phyloP scores from a whole-genome alignment of 306 rosid genomes.

The Acmispon strigosus region DNA sequence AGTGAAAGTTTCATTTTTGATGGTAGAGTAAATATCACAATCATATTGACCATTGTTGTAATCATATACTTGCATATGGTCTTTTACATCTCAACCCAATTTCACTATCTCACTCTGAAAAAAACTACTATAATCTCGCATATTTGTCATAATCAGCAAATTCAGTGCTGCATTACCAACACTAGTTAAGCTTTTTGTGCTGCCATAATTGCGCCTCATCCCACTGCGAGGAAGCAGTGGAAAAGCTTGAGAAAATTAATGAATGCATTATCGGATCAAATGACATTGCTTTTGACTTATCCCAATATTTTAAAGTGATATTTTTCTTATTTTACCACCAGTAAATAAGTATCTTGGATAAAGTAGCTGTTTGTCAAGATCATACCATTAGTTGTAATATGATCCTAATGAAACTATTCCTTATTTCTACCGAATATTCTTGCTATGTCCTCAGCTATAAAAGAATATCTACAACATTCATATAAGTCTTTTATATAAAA shows the following conservation, averaged over 20 bases:
- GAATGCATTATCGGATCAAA: slow-evolving; percentile 17
- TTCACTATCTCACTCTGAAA: too few relatives aligned
- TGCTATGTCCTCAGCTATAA: too few relatives aligned
- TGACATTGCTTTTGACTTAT: slow-evolving; percentile 30
- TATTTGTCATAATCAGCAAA: neutral
- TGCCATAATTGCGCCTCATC: slow-evolving; percentile 11
- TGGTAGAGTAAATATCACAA: too few relatives aligned
- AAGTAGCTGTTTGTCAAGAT: neutral
- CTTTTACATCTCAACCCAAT: too few relatives aligned
- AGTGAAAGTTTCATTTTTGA: too few relatives aligned
- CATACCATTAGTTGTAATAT: neutral
- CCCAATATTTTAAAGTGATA: slow-evolving; percentile 10
- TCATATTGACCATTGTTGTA: too few relatives aligned
- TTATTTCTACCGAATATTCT: too few relatives aligned
- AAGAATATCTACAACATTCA: too few relatives aligned
- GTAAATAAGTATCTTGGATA: neutral
- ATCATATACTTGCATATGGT: too few relatives aligned
- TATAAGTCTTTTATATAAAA: too few relatives aligned
- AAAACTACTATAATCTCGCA: neutral
- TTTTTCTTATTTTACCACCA: neutral
- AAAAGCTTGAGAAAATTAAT: slow-evolving; percentile 11
- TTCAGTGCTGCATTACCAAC: slow-evolving; percentile 13
- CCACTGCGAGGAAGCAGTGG: too few relatives aligned
- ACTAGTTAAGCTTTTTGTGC: neutral
- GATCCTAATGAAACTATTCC: neutral